phyloP scores from a whole-genome alignment of 345 rosid genomes.

The Erysimum cheiranthoides region DNA sequence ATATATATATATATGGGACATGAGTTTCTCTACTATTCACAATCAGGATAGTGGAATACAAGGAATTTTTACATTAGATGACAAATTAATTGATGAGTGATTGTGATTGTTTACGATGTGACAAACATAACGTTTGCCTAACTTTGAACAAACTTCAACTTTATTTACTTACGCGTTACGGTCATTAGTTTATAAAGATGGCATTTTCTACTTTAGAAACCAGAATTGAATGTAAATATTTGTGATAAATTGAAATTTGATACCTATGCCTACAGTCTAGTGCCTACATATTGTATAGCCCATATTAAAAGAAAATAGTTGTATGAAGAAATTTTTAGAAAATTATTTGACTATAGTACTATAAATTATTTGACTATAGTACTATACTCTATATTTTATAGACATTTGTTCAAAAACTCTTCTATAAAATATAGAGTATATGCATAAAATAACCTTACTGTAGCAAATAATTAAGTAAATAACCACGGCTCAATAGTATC shows the following conservation, averaged over 20 bases:
- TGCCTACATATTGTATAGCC: conserved; percentile 12
- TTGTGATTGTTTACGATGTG: conserved; percentile 22
- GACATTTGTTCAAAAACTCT: no score
- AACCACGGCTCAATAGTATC: no score
- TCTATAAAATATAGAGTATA: no score
- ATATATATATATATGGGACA: no score
- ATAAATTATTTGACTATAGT: no score
- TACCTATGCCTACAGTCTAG: background rate
- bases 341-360: background rate
- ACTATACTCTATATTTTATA: no score
- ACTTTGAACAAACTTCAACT: conserved; percentile 35
- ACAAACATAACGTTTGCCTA: conserved; percentile 38
- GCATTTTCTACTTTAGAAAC: background rate
- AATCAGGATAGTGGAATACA: background rate
- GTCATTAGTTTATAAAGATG: conserved; percentile 22
- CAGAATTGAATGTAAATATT: background rate
- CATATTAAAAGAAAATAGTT: background rate
- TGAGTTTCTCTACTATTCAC: background rate
- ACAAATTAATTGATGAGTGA: conserved; percentile 24
- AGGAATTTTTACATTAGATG: background rate
- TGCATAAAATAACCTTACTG: no score
- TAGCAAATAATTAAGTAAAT: no score
- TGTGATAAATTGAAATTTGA: background rate
- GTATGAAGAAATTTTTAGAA: conserved; percentile 12
- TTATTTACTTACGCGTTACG: background rate